Base-by-base conservation (phyloP, 257 asterid genomes). In the Hygrophila difformis region DNA sequence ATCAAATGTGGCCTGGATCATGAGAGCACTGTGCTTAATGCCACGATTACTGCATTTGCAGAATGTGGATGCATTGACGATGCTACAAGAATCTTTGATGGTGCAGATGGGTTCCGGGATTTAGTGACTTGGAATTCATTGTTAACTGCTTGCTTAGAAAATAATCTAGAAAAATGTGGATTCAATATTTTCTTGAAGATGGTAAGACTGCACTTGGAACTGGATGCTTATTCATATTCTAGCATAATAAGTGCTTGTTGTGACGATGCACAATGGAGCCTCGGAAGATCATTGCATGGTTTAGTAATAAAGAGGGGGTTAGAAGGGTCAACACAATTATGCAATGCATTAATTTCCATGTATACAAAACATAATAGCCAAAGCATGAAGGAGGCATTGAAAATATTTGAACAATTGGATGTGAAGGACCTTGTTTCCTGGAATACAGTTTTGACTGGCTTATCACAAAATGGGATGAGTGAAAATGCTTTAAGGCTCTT, bases 81-180 rank as follows among this genome's bases (percentile, higher is more conserved):
- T 62, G 76, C 93, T 2, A 37, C 56, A 45, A 66, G 66, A 44
- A 62, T 83, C 60, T 87, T 87, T 56, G 66, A 57, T 70, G 35
- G 58, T 56, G 66, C 79, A 36, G 53, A 53, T 46, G 75, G 75
- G 23, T 64, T 44, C 41, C 67, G 81, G 13, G 94, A 87, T 64
- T 60, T 83, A 21, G 89, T 77, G 50, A 69, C 91, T 6, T 83
- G 94, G 94, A 87, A 87, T 66, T 78, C 97, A 6, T 77, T 80
- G 79, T 61, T 80, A 47, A 85, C 87, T 7, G 93, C 91, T 59
- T 80, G 68, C 60, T 39, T 77, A 44, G 81, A 74, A 38, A 73
- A 57, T 57, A 72, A 56, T 47, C 42, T 55, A 48, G 70, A 33
- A 47, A 59, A 55, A 31, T 57, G 50, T 45, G 94, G 83, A 26